Conservation (phyloP, 2,329 filamentous ascomycete species). For the Aspergillus hiratsukae region DNA sequence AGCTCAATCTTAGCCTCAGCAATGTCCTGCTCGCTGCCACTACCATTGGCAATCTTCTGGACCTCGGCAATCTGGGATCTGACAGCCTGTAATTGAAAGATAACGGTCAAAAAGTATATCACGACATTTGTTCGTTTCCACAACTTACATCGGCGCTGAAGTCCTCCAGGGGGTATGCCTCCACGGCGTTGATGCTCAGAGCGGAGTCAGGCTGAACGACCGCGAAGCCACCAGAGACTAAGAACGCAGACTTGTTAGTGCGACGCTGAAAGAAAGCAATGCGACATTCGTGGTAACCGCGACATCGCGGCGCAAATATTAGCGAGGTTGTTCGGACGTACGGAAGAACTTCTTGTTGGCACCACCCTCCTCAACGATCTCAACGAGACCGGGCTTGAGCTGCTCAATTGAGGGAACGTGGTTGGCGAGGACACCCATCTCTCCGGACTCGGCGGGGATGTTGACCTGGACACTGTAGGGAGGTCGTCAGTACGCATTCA, state of each 20-base stretch:
- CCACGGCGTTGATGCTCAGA: conserved; percentile 97
- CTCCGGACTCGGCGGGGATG: conserved; percentile 93
- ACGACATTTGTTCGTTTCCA: neutral
- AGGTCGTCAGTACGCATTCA: conserved; percentile 48
- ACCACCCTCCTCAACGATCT: conserved; percentile 90
- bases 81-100: conserved; percentile 55
- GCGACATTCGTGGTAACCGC: neutral
- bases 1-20: conserved; percentile 99
- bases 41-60: conserved; percentile 87
- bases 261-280: neutral
- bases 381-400: conserved; percentile 91
- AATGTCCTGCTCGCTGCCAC: conserved; percentile 93
- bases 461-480: conserved; percentile 87
- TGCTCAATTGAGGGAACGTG: conserved; percentile 99
- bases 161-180: conserved; percentile 90
- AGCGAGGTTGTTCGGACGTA: conserved; percentile 49
- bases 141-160: conserved; percentile 74
- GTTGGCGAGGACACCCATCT: conserved; percentile 99
- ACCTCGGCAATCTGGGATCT: conserved; percentile 87
- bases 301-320: conserved; percentile 1
- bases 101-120: conserved; percentile 3
- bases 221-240: conserved; percentile 95
- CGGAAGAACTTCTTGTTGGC: conserved; percentile 95
- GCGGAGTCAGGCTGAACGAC: conserved; percentile 91
- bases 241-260: conserved; percentile 16